Evolutionary conservation across 176 grass and related monocot genomes (phyloP), one percentile per base, ranked within the genome.

Genomic region (Oryza punctata): DNA sequence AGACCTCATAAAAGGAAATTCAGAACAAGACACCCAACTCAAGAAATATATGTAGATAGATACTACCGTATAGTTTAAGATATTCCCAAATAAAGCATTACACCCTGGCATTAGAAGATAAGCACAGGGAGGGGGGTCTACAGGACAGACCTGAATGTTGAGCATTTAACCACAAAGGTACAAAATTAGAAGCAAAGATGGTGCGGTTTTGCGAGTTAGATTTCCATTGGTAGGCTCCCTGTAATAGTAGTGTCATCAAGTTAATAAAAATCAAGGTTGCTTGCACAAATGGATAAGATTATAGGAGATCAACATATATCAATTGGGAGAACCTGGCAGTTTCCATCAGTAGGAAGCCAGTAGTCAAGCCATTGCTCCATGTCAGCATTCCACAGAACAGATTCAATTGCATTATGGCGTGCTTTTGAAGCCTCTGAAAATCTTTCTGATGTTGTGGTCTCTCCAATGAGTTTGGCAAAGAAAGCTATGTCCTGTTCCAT

Each of bases 291-390:
- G 13, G 24, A 67, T 29, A 79, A 7, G 9, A 59, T 14, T 40
- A 40, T 28, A 37, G 66, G 28, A 75, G 18, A 79, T 23, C 5
- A 63, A 25, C 24, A 29, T 7, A 9, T 23, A 81, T 80, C 43
- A 45, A 67, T 78, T 16, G 6, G 54, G 32, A 67, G n/a, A 66
- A 95, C 93, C 96, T 98, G 78, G 38, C 10, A 68, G 57, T 79
- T 75, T 86, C 46, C 79, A 59, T 90, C 76, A 19, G 33, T 50
- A 15, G 85, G 72, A 77, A 99, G 95, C 87, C 89, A 89, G 77
- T 96, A 96, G 76, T 99, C 96, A 60, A 94, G 80, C 96, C 96
- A 99, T 24, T 96, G 96, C 1, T 82, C 85, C 86, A 94, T 91
- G 45, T 88, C 72, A 29, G 93, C 77, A 63, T 96, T 99, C 96